Evolutionary conservation across 2,329 filamentous ascomycete species (phyloP).

Genomic region (Exophiala oligosperma): DNA sequence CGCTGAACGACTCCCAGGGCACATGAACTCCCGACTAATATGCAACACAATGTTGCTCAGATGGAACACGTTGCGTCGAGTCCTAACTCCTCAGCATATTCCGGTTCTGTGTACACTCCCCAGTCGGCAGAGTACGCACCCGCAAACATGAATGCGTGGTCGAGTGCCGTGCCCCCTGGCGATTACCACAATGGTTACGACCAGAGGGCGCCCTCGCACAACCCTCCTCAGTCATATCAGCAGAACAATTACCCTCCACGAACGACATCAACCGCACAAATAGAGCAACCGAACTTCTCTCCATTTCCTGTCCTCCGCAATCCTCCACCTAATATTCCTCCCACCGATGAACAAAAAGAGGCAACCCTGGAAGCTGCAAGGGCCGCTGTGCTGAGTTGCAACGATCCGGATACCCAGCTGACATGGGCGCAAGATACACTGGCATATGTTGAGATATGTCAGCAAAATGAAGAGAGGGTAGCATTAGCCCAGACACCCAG

Average conservation of each 20-base stretch:
- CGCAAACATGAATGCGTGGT: constrained; percentile 7
- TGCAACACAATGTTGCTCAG: constrained; percentile 90
- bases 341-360: constrained; percentile 92
- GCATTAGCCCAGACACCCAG: constrained; percentile 59
- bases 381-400: constrained; percentile 81
- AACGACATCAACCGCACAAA: constrained; percentile 49
- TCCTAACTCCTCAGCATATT: constrained; percentile 21
- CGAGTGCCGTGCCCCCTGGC: constrained; percentile 24
- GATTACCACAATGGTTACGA: constrained; percentile 38
- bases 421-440: constrained; percentile 94
- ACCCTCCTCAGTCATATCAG: constrained; percentile 19
- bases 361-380: constrained; percentile 83
- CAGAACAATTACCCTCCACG: constrained; percentile 50
- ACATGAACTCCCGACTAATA: constrained; percentile 69
- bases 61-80: constrained; percentile 63
- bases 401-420: constrained; percentile 93
- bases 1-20: constrained; percentile 81
- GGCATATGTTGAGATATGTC: constrained; percentile 80
- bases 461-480: constrained; percentile 73
- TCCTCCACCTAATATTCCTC: constrained; percentile 82
- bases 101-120: constrained; percentile 21
- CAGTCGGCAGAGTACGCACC: constrained; percentile 19
- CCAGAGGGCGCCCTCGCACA: constrained; percentile 7
- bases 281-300: constrained; percentile 75
- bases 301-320: constrained; percentile 83